Percentiles rank a stretch among this genome's conserved stretches.
These are phyloP conservation scores for Fusarium heterosporum DNA, from an alignment of 2,329 filamentous ascomycete species.

Conservation along the genomic window DNA sequence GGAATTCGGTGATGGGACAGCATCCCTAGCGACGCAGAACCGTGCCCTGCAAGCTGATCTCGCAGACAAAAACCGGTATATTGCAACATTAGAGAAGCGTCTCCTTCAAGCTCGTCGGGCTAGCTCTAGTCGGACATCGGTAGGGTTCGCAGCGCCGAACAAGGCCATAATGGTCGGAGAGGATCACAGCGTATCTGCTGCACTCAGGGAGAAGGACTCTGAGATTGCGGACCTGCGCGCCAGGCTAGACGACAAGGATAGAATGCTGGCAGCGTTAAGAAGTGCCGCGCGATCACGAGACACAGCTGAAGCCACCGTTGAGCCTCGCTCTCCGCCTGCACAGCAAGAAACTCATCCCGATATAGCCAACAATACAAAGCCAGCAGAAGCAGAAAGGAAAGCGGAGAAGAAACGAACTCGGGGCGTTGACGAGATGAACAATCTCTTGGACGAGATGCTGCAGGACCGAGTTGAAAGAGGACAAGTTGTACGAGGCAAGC, in stretches of 20 bases:
- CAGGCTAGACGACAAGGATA: slow-evolving; percentile 92
- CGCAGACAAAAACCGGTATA: slow-evolving; percentile 96
- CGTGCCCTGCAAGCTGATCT: slow-evolving; percentile 94
- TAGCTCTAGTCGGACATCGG: slow-evolving; percentile 88
- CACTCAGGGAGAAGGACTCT: slow-evolving; percentile 88
- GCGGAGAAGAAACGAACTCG: slow-evolving; percentile 66
- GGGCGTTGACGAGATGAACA: slow-evolving; percentile 92
- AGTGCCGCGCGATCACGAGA: slow-evolving; percentile 89
- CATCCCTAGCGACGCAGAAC: slow-evolving; percentile 86
- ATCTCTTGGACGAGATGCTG: slow-evolving; percentile 96
- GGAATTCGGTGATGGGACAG: slow-evolving; percentile 87
- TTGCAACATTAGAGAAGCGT: slow-evolving; percentile 90
- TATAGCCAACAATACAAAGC: slow-evolving; percentile 21
- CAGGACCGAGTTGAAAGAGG: slow-evolving; percentile 85
- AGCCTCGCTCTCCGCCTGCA: slow-evolving; percentile 49
- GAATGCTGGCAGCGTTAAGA: slow-evolving; percentile 88
- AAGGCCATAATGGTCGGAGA: slow-evolving; percentile 79
- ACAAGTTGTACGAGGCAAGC: slow-evolving; percentile 72
- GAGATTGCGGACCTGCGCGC: slow-evolving; percentile 93
- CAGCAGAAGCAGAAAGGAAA: slow-evolving; percentile 56
- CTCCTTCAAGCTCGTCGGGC: slow-evolving; percentile 89
- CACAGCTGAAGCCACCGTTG: slow-evolving; percentile 71
- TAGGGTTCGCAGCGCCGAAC: slow-evolving; percentile 72
- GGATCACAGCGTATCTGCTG: slow-evolving; percentile 77
- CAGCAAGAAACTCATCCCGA: slow-evolving; percentile 28